Evolutionary conservation across 345 rosid species (phyloP).

Genomic region (Trapa bicornis): DNA sequence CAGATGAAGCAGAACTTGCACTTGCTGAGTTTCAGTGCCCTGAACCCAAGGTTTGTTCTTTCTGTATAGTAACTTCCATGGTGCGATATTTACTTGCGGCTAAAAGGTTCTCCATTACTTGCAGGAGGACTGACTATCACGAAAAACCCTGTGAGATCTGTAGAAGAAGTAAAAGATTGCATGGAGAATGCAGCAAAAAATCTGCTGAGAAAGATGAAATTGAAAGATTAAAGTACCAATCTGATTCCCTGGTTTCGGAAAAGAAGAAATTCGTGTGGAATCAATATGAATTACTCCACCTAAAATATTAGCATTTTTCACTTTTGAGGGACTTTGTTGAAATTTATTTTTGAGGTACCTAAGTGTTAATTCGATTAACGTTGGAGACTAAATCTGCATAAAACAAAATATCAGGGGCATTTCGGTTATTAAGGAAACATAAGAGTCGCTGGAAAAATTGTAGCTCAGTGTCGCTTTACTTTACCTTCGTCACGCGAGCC

Average conservation of each 20-base stretch:
- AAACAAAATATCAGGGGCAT: too few relatives aligned
- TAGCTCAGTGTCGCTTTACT: background rate
- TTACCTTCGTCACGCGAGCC: background rate
- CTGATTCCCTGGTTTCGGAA: slow-evolving; percentile 43
- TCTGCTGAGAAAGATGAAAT: slow-evolving; percentile 20
- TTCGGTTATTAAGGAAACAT: background rate
- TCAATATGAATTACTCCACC: slow-evolving; percentile 33
- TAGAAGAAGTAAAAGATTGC: slow-evolving; percentile 7
- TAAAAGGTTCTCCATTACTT: background rate
- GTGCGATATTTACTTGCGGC: background rate
- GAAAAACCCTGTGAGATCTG: slow-evolving; percentile 8
- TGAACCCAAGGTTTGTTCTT: slow-evolving; percentile 28
- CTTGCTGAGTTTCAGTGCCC: slow-evolving; percentile 37
- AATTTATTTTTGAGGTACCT: too few relatives aligned
- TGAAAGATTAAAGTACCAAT: slow-evolving; percentile 40
- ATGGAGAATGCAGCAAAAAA: slow-evolving; percentile 9
- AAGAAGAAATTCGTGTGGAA: slow-evolving; percentile 65
- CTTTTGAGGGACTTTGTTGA: too few relatives aligned
- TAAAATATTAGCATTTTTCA: too few relatives aligned
- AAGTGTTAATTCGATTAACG: too few relatives aligned
- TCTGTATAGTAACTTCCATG: background rate
- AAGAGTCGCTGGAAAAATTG: too few relatives aligned
- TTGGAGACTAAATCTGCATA: too few relatives aligned
- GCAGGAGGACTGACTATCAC: slow-evolving; percentile 16
- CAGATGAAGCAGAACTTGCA: slow-evolving; percentile 59